Conservation (phyloP, 2,329 filamentous ascomycete genomes). For the Diplocarpon mali region DNA sequence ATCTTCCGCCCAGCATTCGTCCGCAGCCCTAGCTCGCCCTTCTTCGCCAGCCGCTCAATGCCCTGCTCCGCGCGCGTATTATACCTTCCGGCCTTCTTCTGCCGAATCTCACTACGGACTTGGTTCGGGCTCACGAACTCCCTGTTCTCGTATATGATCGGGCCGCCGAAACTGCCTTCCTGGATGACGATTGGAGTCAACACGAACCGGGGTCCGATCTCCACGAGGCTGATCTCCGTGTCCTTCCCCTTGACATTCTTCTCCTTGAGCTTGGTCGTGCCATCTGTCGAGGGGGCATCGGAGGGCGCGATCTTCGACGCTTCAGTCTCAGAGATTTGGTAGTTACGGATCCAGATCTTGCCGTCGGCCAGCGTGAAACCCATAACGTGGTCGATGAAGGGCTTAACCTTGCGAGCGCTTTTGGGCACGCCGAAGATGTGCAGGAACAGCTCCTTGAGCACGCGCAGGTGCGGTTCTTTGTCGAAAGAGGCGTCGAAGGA, state of each 20-base stretch:
- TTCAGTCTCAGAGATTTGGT: conserved; percentile 82
- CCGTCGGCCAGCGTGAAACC: conserved; percentile 82
- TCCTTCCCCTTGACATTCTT: conserved; percentile 43
- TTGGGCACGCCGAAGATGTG: conserved; percentile 90
- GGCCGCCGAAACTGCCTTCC: conserved; percentile 88
- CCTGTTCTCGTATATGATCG: conserved; percentile 97
- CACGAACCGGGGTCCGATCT: conserved; percentile 90
- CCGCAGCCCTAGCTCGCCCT: conserved; percentile 63
- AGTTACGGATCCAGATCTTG: conserved; percentile 93
- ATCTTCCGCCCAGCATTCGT: conserved; percentile 51
- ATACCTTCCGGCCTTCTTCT: conserved; percentile 67
- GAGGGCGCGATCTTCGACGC: conserved; percentile 35
- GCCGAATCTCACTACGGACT: conserved; percentile 69
- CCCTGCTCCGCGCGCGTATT: conserved; percentile 64
- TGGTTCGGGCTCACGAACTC: conserved; percentile 96
- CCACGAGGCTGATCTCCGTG: conserved; percentile 72
- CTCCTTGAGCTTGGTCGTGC: conserved; percentile 35
- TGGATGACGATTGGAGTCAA: conserved; percentile 91
- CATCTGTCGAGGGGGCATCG: conserved; percentile 33
- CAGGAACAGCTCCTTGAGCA: conserved; percentile 82
- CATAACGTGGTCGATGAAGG: conserved; percentile 93
- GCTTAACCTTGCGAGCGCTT: conserved; percentile 79
- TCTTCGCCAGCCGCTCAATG: conserved; percentile 63
- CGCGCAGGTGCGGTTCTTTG: conserved; percentile 62
- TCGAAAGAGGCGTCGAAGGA: conserved; percentile 89